Base-by-base conservation (phyloP, 1,284 basidiomycete genomes). In the Cryptococcus deneoformans region DNA sequence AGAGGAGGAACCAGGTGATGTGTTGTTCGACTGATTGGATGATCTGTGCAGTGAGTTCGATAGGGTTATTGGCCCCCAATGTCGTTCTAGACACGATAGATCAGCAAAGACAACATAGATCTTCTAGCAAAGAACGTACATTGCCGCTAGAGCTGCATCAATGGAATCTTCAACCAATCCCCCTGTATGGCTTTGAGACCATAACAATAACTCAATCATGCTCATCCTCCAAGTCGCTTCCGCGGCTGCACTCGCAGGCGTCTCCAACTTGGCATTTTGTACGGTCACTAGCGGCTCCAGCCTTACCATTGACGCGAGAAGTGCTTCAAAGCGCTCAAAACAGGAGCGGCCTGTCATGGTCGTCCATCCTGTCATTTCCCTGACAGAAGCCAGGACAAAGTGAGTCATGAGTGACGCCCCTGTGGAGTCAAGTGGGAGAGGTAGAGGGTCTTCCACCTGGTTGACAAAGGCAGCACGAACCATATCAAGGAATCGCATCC, bases 321-420 rank as follows among this genome's bases (percentile, higher is more conserved):
- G 43, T 5, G 62, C 61, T 57, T 68, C 64, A 38, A 67, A 66
- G 3, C 70, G 50, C 37, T 70, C 70, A 12, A 61, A 59, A 48
- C 63, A 64, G 16, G 67, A 45, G 16, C 61, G 50, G 3, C 68
- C 68, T 43, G 70, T 68, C 68, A 72, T 72, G 0, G 70, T 67
- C 11, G 66, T 62, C 67, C 67, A 72, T 2, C 70, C 70, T 8
- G 67, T 68, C 14, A 69, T 59, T 54, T 72, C 70, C 16, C 70
- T 49, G 7, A 69, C 59, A 39, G 64, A 63, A 34, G 55, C 53
- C 20, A 54, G 46, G 3, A 69, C 16, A 53, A 70, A 72, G 34
- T 64, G 55, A 6, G 66, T 58, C 39, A 71, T 57, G 34, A 62
- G 39, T 2, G 65, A 49, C 3, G 54, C 24, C 5, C 64, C 60